Conservation (phyloP, 2,329 filamentous ascomycete genomes). For the Neodidymelliopsis sp. region DNA sequence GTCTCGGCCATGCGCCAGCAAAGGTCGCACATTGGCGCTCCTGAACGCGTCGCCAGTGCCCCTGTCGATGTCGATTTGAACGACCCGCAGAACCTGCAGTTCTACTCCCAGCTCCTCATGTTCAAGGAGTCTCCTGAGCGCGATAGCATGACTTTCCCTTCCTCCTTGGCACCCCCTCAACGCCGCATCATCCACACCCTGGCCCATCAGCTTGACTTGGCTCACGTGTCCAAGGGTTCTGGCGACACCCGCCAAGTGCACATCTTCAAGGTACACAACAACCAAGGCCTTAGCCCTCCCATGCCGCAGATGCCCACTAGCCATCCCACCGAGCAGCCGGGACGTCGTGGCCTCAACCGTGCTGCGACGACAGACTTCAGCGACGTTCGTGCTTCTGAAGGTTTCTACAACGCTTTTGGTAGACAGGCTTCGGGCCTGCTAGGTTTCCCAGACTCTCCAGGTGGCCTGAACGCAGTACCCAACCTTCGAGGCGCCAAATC, state of each 20-base stretch:
- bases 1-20: slow-evolving; percentile 63
- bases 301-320: slow-evolving; percentile 65
- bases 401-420: slow-evolving; percentile 77
- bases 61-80: slow-evolving; percentile 82
- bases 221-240: slow-evolving; percentile 87
- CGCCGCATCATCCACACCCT: slow-evolving; percentile 92
- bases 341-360: slow-evolving; percentile 82
- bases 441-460: slow-evolving; percentile 77
- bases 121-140: slow-evolving; percentile 83
- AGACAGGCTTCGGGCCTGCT: slow-evolving; percentile 84
- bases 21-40: slow-evolving; percentile 41
- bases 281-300: slow-evolving; percentile 66
- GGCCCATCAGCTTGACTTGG: slow-evolving; percentile 92
- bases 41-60: slow-evolving; percentile 24
- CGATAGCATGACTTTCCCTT: slow-evolving; percentile 84
- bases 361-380: slow-evolving; percentile 98
- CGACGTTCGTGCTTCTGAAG: slow-evolving; percentile 76
- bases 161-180: slow-evolving; percentile 80
- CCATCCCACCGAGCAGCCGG: slow-evolving; percentile 74
- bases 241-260: slow-evolving; percentile 90
- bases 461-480: slow-evolving; percentile 70
- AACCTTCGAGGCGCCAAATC: slow-evolving; percentile 94
- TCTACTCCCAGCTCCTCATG: slow-evolving; percentile 87
- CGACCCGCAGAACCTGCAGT: slow-evolving; percentile 83
- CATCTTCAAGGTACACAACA: slow-evolving; percentile 75